Base-by-base conservation (phyloP, 2,329 filamentous ascomycete genomes). In the Colletotrichum endophyticum region DNA sequence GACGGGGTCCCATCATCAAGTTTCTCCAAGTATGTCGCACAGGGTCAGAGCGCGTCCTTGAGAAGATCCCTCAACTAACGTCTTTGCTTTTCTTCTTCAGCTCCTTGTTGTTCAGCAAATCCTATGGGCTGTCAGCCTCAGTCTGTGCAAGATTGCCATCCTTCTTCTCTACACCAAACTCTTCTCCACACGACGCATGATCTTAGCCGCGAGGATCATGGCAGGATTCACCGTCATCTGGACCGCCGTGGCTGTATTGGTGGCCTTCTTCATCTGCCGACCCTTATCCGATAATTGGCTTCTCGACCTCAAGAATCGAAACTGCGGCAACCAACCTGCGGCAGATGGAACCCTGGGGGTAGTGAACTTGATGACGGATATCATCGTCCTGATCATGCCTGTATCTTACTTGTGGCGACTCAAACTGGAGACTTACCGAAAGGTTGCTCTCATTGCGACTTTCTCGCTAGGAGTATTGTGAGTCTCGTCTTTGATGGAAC, bases 271-370 rank as follows among this genome's bases (percentile, higher is more conserved):
- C 49, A 83, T 86, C 66, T 87, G 85, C 77, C 80, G 72, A n/a
- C 85, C 85, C 3, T 79, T 86, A 34, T 80, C 81, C 11, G 82
- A 81, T 66, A 84, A 81, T 63, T 86, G 85, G 84, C 80, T 25
- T 82, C 70, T 76, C 27, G 74, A 76, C 34, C 28, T 78, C 2
- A 57, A 53, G 44, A 22, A 80, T 8, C 78, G 78, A 3, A 74
- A 76, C 19, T 81, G 81, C 4, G 83, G 80, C 44, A 80, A 81
- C 56, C 78, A 77, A n/a, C 79, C 80, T 9, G 53, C 80, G 32
- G 81, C 79, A 7, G 84, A 80, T 76, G 78, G 80, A n/a, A 74
- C 80, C 19, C 82, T 82, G 27, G 83, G 84, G 4, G 79, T 80
- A 56, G 72, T 78, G 32, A 76, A 80, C 4, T 73, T 82, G 44